Evolutionary conservation across 805 yeast genomes (phyloP).

Genomic region (Candida argentea): DNA sequence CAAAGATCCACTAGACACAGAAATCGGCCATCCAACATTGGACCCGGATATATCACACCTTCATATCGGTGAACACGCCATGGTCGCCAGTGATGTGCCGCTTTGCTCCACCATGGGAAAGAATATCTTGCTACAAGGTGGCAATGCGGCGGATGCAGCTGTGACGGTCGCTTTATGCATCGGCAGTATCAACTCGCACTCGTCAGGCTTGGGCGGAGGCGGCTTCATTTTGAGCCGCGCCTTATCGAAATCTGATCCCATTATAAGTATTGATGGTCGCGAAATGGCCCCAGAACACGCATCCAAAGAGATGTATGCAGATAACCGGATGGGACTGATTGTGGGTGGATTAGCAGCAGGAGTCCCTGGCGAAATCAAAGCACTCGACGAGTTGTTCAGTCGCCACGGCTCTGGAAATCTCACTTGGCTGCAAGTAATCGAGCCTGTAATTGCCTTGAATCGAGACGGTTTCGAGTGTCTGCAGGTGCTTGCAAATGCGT

Average conservation of each 20-base stretch:
- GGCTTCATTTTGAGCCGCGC: slow-evolving; percentile 45
- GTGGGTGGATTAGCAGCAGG: slow-evolving; percentile 85
- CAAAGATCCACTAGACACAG: slow-evolving; percentile 1
- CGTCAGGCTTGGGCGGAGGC: slow-evolving; percentile 93
- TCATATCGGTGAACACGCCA: slow-evolving; percentile 38
- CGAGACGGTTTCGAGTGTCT: slow-evolving; percentile 47
- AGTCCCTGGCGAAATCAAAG: slow-evolving; percentile 86
- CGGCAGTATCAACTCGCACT: slow-evolving; percentile 73
- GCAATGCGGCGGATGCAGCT: slow-evolving; percentile 92
- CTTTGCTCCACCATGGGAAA: slow-evolving; percentile 56
- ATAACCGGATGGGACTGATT: slow-evolving; percentile 39
- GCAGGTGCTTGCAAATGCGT: slow-evolving; percentile 19
- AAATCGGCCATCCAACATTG: slow-evolving; percentile 28
- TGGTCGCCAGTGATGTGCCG: slow-evolving; percentile 60
- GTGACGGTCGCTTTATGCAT: slow-evolving; percentile 82
- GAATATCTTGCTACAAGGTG: slow-evolving; percentile 42
- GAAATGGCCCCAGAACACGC: slow-evolving; percentile 74
- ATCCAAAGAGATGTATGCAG: slow-evolving; percentile 52
- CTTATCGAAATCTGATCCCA: slow-evolving; percentile 23
- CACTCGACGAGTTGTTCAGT: slow-evolving; percentile 52
- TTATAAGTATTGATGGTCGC: slow-evolving; percentile 70
- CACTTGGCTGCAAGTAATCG: slow-evolving; percentile 61
- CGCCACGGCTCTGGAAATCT: slow-evolving; percentile 63
- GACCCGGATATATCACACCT: slow-evolving; percentile 30
- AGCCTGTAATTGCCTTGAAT: slow-evolving; percentile 64